phyloP scores from a whole-genome alignment of 2,329 filamentous ascomycete species.

The Fusarium lateritium region DNA sequence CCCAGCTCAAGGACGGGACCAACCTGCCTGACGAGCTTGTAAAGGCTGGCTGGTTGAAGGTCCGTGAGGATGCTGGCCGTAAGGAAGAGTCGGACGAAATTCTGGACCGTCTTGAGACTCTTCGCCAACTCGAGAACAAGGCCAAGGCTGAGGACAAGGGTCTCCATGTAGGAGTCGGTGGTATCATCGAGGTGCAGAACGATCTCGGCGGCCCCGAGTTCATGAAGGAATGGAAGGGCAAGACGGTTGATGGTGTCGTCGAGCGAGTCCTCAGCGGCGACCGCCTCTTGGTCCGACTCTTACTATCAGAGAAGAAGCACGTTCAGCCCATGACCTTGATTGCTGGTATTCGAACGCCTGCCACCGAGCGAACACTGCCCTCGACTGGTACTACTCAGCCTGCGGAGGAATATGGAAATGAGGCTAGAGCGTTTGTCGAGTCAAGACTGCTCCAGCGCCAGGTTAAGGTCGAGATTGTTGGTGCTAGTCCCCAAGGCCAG shows the following conservation, averaged over 20 bases:
- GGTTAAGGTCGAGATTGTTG: slow-evolving; percentile 86
- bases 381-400: slow-evolving; percentile 85
- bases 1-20: slow-evolving; percentile 81
- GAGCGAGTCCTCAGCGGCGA: slow-evolving; percentile 95
- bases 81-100: slow-evolving; percentile 89
- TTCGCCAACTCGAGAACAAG: slow-evolving; percentile 82
- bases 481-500: slow-evolving; percentile 90
- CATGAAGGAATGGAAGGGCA: slow-evolving; percentile 86
- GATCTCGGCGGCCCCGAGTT: slow-evolving; percentile 86
- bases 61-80: slow-evolving; percentile 93
- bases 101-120: slow-evolving; percentile 78
- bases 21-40: slow-evolving; percentile 86
- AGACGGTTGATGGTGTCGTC: slow-evolving; percentile 86
- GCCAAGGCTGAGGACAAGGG: slow-evolving; percentile 86
- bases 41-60: slow-evolving; percentile 91
- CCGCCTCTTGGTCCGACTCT: slow-evolving; percentile 85
- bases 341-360: slow-evolving; percentile 89
- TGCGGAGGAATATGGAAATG: slow-evolving; percentile 90
- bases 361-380: slow-evolving; percentile 87
- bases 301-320: slow-evolving; percentile 87
- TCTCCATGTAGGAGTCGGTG: slow-evolving; percentile 78
- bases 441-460: slow-evolving; percentile 86
- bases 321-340: slow-evolving; percentile 89
- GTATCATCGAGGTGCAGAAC: slow-evolving; percentile 82
- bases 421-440: slow-evolving; percentile 91